Evolutionary conservation across 192 early-diverging fungal species (phyloP).

Genomic region (Linnemannia exigua): DNA sequence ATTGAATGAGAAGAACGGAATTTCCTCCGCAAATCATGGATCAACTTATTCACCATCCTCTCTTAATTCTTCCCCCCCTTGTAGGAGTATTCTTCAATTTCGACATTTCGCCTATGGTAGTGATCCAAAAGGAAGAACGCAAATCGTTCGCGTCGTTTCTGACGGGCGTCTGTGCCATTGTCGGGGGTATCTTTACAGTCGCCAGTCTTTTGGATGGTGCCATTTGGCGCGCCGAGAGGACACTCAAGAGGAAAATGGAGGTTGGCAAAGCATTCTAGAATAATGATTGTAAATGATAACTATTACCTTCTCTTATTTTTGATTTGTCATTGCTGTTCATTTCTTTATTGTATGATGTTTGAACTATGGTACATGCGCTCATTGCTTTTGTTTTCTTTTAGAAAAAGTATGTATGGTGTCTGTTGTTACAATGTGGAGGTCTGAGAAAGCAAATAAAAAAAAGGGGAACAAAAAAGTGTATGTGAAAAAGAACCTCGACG

Average conservation of each 20-base stretch:
- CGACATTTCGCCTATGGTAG: conserved; percentile 98
- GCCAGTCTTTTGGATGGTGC: conserved; percentile 89
- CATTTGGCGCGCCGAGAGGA: conserved; percentile 85
- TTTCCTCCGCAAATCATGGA: not conserved
- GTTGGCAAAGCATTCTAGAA: conserved; percentile 78
- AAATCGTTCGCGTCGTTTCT: conserved; percentile 89
- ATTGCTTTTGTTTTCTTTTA: not conserved
- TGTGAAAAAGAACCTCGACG: not conserved
- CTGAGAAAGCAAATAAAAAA: not conserved
- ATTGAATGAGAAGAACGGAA: too few relatives aligned
- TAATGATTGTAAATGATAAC: not conserved
- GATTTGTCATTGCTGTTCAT: too few relatives aligned
- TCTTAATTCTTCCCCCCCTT: too few relatives aligned
- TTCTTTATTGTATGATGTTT: too few relatives aligned
- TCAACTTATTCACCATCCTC: not conserved
- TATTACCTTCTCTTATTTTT: not conserved
- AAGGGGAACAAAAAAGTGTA: not conserved
- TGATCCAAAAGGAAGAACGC: conserved; percentile 84
- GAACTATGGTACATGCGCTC: not conserved
- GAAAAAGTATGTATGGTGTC: not conserved
- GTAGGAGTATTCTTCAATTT: conserved; percentile 91
- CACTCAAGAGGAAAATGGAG: conserved; percentile 81
- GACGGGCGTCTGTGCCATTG: conserved; percentile 91
- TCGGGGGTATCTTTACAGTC: conserved; percentile 95
- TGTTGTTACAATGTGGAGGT: not conserved